Evolutionary conservation across 2,329 filamentous ascomycete species (phyloP), one percentile per base, ranked within the genome.

Genomic region (Dactylonectria estremocensis): DNA sequence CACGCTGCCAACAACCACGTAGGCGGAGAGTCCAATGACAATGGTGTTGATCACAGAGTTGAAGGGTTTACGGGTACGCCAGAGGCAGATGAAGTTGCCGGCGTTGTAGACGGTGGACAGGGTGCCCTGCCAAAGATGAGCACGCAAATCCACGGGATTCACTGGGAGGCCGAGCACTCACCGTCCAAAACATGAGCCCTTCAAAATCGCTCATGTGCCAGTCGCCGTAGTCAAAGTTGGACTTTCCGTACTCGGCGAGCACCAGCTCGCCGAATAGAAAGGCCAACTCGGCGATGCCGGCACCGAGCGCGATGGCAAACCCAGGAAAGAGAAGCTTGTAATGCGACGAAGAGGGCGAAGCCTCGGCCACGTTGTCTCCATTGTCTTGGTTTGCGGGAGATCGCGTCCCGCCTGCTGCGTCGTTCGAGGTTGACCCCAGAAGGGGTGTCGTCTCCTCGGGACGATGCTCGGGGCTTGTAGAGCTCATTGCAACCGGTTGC

Each of bases 361-460:
- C 18, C 16, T 33, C 28, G 20, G 18, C n/a, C 16, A 18, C 28
- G 2, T 33, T 33, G 9, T 35, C 33, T 31, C 31, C 28, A 28
- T 50, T n/a, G 40, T 43, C 6, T 8, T 43, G 7, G 40, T 8
- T 43, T n/a, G 14, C 16, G 7, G 40, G 40, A 43, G 40, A 40
- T 16, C 7, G 16, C 40, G 14, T 18, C 16, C n/a, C 40, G 14
- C 16, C 40, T n/a, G 40, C 40, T 8, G 8, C 45, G 9, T 62
- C 20, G 22, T 16, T 61, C 7, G 20, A 16, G 10, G 48, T 33
- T 2, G 58, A 45, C 9, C 20, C 45, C 8, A 61, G 14, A 10
- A 61, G 58, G 53, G 58, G 48, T 9, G 58, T 52, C 8, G n/a
- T 53, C 37, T 53, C 58, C 13, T 37, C 22, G 16, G 35, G 35